phyloP scores from a whole-genome alignment of 441 rosid genomes.

The Dalechampia spathulata region DNA sequence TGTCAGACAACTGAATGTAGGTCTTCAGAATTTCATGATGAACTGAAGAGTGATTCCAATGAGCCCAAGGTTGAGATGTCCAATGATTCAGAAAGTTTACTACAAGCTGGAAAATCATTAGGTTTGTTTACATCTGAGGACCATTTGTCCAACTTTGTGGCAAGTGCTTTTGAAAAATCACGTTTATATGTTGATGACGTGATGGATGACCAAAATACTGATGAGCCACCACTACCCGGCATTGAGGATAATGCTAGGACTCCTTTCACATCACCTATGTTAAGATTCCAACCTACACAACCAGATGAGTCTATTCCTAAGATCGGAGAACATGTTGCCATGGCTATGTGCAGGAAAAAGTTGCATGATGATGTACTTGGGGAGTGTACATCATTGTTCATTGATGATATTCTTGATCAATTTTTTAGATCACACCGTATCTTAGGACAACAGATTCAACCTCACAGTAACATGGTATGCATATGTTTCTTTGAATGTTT shows the following conservation, averaged over 20 bases:
- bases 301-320: slow-evolving; percentile 34
- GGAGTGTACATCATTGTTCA: slow-evolving; percentile 53
- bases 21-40: slow-evolving; percentile 20
- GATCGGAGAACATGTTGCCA: slow-evolving; percentile 53
- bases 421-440: slow-evolving; percentile 32
- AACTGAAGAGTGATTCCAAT: slow-evolving; percentile 20
- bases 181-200: slow-evolving; percentile 22
- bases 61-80: slow-evolving; percentile 18
- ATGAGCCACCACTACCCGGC: slow-evolving; percentile 76
- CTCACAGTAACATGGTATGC: slow-evolving; percentile 28
- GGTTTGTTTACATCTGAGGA: slow-evolving; percentile 27
- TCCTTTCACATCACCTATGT: slow-evolving; percentile 26
- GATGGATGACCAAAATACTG: slow-evolving; percentile 29
- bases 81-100: slow-evolving; percentile 26
- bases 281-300: slow-evolving; percentile 38
- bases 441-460: slow-evolving; percentile 18
- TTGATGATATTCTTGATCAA: slow-evolving; percentile 33
- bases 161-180: slow-evolving; percentile 40
- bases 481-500: not conserved
- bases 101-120: slow-evolving; percentile 26
- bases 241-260: slow-evolving; percentile 29
- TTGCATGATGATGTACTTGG: slow-evolving; percentile 59
- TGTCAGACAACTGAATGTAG: slow-evolving; percentile 14
- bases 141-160: slow-evolving; percentile 30
- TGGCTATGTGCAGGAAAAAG: slow-evolving; percentile 78